Evolutionary conservation across 176 grass and related monocot species (phyloP), one percentile per base, ranked within the genome.

Genomic region (Lolium rigidum): DNA sequence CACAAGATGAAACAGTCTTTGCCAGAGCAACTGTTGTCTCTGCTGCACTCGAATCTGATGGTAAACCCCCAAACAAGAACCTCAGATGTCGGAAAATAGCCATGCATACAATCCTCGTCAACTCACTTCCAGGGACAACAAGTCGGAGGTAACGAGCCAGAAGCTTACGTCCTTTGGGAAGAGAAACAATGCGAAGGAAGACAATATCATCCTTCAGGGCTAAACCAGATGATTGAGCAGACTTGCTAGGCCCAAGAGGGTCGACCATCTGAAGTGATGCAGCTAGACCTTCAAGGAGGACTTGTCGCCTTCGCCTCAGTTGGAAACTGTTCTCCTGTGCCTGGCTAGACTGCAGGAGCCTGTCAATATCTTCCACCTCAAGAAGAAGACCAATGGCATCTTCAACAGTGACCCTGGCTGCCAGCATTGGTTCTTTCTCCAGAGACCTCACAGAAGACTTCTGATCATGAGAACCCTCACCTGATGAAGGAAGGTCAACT

Each of bases 281-380:
- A 17, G 97, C 97, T 88, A 99, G 83, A 79, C 94, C 94, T 91
- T 99, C 97, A 81, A 99, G 83, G 75, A 94, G 92, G 44, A 99
- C 87, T 63, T 97, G 92, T 57, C 92, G 76, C 61, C 89, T 92
- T 74, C 89, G 80, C 75, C 87, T 97, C 37, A 97, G 90, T 84
- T 97, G 94, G 61, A 94, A 93, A 51, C 89, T 92, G 57, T 93
- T 95, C 79, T 99, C 94, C 79, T 99, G 97, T 59, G 92, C 86
- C 62, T 90, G 94, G 80, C 86, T 94, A 84, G 86, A 87, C 82
- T 90, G 91, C 71, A 97, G 75, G 65, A 97, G 74, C 12, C 97
- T 80, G 77, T 99, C 97, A 74, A 92, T 94, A 83, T 99, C 97
- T 91, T 99, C 97, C 70, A 99, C 84, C 84, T 99, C 92, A 66